phyloP scores from a whole-genome alignment of 129 eudicot genomes.

The Lactuca sativa region DNA sequence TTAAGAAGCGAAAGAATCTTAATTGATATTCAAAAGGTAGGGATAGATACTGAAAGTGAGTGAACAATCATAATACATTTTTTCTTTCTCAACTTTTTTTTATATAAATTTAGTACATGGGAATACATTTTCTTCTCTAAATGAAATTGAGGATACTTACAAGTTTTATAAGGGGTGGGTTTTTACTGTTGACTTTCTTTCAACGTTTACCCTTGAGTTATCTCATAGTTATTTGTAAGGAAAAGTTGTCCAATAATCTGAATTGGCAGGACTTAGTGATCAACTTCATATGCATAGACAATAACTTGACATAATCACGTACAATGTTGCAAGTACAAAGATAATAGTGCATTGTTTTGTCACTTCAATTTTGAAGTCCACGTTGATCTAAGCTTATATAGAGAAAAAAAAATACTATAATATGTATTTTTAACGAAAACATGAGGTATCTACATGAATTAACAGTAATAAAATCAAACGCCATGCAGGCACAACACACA shows the following conservation, averaged over 20 bases:
- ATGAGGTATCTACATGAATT: slow-evolving; percentile 1
- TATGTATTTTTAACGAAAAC: slow-evolving; percentile 1
- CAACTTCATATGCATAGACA: not conserved
- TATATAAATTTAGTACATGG: too few species aligned
- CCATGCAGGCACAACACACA: not conserved
- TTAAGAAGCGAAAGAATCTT: not conserved
- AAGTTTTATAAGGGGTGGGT: slow-evolving; percentile 19
- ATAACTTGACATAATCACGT: slow-evolving; percentile 10
- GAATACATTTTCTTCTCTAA: too few species aligned
- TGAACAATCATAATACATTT: not conserved
- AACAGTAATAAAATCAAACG: slow-evolving; percentile 8
- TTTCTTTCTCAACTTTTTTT: too few species aligned
- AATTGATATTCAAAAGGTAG: not conserved
- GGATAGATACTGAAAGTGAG: not conserved
- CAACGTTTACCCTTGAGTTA: slow-evolving; percentile 2
- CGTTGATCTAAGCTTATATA: slow-evolving; percentile 1
- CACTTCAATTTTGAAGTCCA: not conserved
- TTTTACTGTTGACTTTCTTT: not conserved
- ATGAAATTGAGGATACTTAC: not conserved
- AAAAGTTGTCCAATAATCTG: slow-evolving; percentile 4
- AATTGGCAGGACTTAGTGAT: not conserved
- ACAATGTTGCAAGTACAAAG: slow-evolving; percentile 1
- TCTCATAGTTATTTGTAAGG: not conserved
- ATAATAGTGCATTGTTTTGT: not conserved
- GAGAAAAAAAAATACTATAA: not conserved